Evolutionary conservation across 1,139 yeast genomes (phyloP).

Genomic region (Zygosaccharomyces pseudobailii): DNA sequence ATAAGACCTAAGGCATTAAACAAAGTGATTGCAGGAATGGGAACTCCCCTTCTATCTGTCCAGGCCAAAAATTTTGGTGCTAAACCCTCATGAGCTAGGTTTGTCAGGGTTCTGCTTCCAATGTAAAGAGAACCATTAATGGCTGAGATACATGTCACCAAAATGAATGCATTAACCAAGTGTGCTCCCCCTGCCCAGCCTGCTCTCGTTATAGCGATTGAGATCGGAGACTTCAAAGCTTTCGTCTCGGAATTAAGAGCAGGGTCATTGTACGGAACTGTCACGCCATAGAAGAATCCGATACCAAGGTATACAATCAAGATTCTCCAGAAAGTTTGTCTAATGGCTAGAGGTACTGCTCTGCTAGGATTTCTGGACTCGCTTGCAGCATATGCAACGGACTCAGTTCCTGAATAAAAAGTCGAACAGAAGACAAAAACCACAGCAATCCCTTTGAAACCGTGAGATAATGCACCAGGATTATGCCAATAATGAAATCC

Average conservation of each 20-base stretch:
- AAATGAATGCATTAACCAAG: constrained; percentile 64
- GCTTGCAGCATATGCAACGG: constrained; percentile 41
- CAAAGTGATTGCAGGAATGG: constrained; percentile 43
- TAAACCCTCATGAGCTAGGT: constrained; percentile 41
- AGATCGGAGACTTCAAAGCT: constrained; percentile 62
- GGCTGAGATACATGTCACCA: constrained; percentile 50
- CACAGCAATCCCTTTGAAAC: constrained; percentile 73
- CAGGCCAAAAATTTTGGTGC: constrained; percentile 41
- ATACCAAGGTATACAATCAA: constrained; percentile 46
- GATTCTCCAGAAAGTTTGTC: constrained; percentile 60
- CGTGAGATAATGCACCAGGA: constrained; percentile 56
- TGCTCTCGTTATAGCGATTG: constrained; percentile 54
- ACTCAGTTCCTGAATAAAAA: constrained; percentile 55
- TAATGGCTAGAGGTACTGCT: constrained; percentile 65
- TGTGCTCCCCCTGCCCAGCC: constrained; percentile 57
- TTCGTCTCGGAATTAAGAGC: constrained; percentile 45
- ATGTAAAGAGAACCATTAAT: constrained; percentile 38
- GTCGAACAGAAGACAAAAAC: constrained; percentile 53
- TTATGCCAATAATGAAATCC: constrained; percentile 51
- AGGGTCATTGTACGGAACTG: constrained; percentile 59
- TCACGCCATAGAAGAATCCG: constrained; percentile 46
- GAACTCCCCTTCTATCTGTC: constrained; percentile 39
- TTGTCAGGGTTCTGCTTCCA: constrained; percentile 39
- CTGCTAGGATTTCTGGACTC: constrained; percentile 43
- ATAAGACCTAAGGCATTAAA: constrained; percentile 48